Percentiles rank a stretch among this genome's conserved stretches.
Evolutionary conservation across 495 filamentous ascomycete genomes (phyloP).

Genomic region (Haplographium delicatum): DNA sequence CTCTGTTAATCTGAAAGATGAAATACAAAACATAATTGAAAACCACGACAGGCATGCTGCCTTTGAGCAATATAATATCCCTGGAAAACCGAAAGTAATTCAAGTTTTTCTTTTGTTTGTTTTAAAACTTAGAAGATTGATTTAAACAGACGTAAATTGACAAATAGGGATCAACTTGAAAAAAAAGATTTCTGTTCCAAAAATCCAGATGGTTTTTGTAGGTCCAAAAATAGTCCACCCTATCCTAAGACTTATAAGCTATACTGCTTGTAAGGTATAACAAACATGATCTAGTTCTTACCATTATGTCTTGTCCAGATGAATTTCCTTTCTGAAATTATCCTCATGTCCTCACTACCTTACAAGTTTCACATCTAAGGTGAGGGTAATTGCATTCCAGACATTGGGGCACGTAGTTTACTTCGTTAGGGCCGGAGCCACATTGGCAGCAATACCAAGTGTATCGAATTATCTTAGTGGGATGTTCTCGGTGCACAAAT

Average conservation of each 20-base stretch:
- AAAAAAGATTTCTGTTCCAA: neutral
- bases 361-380: neutral
- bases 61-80: no score
- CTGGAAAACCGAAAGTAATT: neutral
- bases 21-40: slow-evolving; percentile 1
- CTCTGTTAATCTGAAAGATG: neutral
- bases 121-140: neutral
- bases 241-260: neutral
- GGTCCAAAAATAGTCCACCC: no score
- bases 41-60: no score
- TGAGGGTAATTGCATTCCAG: slow-evolving; percentile 2
- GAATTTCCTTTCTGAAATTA: no score
- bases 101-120: neutral
- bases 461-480: neutral
- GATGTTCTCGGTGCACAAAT: neutral
- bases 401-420: neutral
- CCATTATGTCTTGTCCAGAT: neutral
- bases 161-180: neutral
- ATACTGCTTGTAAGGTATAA: neutral
- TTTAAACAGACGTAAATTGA: neutral
- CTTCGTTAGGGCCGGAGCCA: neutral
- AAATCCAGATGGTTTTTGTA: neutral
- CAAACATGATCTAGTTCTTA: neutral
- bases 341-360: neutral
- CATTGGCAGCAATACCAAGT: slow-evolving; percentile 5